Evolutionary conservation across 2,329 filamentous ascomycete genomes (phyloP).

Genomic region (Sporothrix pallida): DNA sequence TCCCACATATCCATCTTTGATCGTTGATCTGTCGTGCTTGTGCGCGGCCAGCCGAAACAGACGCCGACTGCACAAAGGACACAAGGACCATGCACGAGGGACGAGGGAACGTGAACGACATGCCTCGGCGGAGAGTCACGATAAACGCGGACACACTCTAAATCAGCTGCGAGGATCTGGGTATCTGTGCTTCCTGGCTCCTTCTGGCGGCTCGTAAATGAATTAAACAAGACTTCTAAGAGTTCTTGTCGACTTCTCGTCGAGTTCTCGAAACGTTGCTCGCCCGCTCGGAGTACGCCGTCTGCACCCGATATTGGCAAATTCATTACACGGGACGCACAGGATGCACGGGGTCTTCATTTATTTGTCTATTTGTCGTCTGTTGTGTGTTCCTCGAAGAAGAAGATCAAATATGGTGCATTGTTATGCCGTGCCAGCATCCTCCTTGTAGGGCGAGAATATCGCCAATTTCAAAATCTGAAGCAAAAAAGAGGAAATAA

Average conservation of each 20-base stretch:
- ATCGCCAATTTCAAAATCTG: not conserved
- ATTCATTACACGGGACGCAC: not conserved
- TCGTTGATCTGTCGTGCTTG: not conserved
- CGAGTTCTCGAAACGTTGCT: not conserved
- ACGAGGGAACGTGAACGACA: no score
- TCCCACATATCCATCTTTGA: no score
- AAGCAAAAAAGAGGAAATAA: no score
- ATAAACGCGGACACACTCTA: not conserved
- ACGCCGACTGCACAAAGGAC: not conserved
- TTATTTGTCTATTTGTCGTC: slow-evolving; percentile 1
- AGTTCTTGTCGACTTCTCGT: no score
- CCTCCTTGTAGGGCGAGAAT: slow-evolving; percentile 1
- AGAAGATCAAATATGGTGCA: no score
- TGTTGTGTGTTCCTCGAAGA: not conserved
- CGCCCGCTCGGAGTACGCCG: slow-evolving; percentile 11
- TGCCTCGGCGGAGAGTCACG: not conserved
- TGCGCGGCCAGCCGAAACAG: slow-evolving; percentile 4
- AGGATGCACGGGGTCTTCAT: not conserved
- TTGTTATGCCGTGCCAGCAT: not conserved
- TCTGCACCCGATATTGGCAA: not conserved
- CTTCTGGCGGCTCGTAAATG: slow-evolving; percentile 17
- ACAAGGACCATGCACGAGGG: not conserved
- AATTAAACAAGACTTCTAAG: not conserved
- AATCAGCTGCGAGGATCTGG: no score
- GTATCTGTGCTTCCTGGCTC: not conserved